phyloP scores from a whole-genome alignment of 2,329 filamentous ascomycete genomes.

The Cryoendolithus antarcticus region DNA sequence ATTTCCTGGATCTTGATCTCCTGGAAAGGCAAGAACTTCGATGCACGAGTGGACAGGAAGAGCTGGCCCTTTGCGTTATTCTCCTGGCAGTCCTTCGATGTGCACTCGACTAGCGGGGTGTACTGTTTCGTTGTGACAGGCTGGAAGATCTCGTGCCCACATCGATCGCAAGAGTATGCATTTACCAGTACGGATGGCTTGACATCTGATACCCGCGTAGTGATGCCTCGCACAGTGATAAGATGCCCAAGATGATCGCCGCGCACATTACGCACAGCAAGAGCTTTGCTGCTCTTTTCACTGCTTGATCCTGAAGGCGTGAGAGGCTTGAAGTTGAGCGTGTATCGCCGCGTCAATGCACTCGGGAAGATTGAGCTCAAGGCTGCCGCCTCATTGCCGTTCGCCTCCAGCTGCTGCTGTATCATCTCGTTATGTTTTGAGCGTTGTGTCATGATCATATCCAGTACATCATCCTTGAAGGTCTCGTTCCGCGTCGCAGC shows the following conservation, averaged over 20 bases:
- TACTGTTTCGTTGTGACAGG: constrained; percentile 86
- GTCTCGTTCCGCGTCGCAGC: constrained; percentile 63
- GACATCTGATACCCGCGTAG: constrained; percentile 90
- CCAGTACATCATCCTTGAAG: constrained; percentile 96
- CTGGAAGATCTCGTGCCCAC: constrained; percentile 95
- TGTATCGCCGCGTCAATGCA: constrained; percentile 85
- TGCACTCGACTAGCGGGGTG: constrained; percentile 72
- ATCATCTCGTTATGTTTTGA: constrained; percentile 74
- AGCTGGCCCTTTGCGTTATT: constrained; percentile 92
- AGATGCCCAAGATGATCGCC: constrained; percentile 87
- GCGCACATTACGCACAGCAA: constrained; percentile 87
- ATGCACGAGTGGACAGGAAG: constrained; percentile 83
- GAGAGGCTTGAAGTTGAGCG: constrained; percentile 86
- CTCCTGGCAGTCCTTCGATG: constrained; percentile 72
- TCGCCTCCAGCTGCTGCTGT: constrained; percentile 28
- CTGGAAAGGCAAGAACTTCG: constrained; percentile 94
- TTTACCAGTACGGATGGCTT: constrained; percentile 97
- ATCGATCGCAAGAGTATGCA: constrained; percentile 93
- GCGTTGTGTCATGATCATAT: constrained; percentile 90
- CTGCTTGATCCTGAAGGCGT: constrained; percentile 58
- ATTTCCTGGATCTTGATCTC: constrained; percentile 98
- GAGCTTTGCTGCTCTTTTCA: constrained; percentile 44
- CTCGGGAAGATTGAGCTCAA: constrained; percentile 75
- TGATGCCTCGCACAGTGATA: constrained; percentile 88
- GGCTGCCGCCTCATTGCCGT: constrained; percentile 39